Evolutionary conservation across 2,329 filamentous ascomycete genomes (phyloP).

Genomic region (Aureobasidium sp.): DNA sequence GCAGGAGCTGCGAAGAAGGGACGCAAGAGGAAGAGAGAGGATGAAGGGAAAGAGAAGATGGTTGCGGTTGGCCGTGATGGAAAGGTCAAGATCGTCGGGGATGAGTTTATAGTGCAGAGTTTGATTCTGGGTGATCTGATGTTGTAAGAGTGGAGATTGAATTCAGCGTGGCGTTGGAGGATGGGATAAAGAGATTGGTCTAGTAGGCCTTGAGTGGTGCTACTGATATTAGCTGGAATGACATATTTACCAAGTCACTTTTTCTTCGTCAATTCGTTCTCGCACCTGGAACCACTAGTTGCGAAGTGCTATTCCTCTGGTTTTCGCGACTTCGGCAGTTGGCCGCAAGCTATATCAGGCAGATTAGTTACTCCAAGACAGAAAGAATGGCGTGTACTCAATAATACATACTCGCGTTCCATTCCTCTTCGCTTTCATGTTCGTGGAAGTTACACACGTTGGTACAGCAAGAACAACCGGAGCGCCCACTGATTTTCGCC

Average conservation of each 20-base stretch:
- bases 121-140: conserved; percentile 77
- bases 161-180: background rate
- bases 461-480: background rate
- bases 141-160: conserved; percentile 39
- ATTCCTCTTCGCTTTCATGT: background rate
- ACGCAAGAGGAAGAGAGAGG: conserved; percentile 10
- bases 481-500: background rate
- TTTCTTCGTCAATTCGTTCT: too few species aligned
- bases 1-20: background rate
- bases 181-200: background rate
- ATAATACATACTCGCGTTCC: conserved; percentile 3
- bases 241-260: background rate
- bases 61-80: conserved; percentile 31
- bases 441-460: conserved; percentile 12
- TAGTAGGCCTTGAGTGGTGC: background rate
- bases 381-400: too few species aligned
- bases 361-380: background rate
- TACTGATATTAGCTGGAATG: background rate
- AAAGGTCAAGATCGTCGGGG: conserved; percentile 62
- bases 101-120: conserved; percentile 88
- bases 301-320: background rate
- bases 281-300: too few species aligned
- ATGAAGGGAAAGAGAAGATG: conserved; percentile 29
- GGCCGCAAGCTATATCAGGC: background rate
- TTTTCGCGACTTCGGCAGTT: background rate